Base-by-base conservation (phyloP, 768 basidiomycete species). In the Mycena vitilis region DNA sequence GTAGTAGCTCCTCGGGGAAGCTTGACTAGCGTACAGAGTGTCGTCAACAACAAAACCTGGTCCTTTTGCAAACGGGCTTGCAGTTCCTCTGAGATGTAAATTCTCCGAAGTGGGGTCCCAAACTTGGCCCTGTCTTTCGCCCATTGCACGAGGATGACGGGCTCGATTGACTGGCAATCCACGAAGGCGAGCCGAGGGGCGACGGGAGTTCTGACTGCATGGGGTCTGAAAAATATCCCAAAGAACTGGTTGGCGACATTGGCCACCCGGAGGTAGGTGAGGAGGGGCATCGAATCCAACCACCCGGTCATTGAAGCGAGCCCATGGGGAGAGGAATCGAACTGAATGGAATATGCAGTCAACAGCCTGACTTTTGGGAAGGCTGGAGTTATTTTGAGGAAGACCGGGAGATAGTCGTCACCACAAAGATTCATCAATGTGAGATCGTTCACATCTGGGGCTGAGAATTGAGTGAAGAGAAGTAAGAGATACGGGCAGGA, bases 361-460 rank as follows among this genome's bases (percentile, higher is more conserved):
- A 92, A 76, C 16, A 90, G 74, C 71, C 81, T 81, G 66, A 92
- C 80, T 66, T 85, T 76, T n/a, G 81, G 85, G 72, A 87, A 89
- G 36, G 78, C 80, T 10, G 80, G 81, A 12, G 83, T 85, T 71
- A 93, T 70, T 61, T 77, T 69, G n/a, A 74, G 70, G 72, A 88
- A 83, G 57, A 92, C 73, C 5, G 81, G 80, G 2, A 80, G 74
- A 72, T 89, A 89, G 73, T 91, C 85, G 30, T 82, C 78, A 34
- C 85, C 86, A 16, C 71, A 76, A 65, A 90, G 74, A 66, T 84
- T 83, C 83, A 88, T 84, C 25, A 93, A 74, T 5, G 87, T 87
- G 45, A 93, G 77, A 69, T 88, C 87, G 64, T 82, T 81, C 37
- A 91, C 75, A 56, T 85, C 81, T 11, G 91, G 90, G 1, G 88